Evolutionary conservation across 2,329 filamentous ascomycete genomes (phyloP).

Genomic region (Xylariomycetidae sp.): DNA sequence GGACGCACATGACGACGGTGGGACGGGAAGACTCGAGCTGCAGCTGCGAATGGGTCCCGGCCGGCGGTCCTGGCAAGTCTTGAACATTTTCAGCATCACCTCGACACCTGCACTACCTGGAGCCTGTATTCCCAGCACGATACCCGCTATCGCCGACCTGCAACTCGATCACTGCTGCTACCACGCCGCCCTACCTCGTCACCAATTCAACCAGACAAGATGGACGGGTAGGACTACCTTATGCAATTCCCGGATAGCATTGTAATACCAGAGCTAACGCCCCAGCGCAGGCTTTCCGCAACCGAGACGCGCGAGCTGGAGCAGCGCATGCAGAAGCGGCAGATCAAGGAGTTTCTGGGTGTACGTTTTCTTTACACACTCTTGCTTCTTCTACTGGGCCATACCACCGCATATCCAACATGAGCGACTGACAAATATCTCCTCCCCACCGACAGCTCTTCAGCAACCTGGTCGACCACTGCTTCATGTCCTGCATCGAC

Average conservation of each 20-base stretch:
- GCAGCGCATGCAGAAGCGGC: conserved; percentile 91
- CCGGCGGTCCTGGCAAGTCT: no score
- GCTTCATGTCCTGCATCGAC: conserved; percentile 95
- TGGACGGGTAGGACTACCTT: conserved; percentile 21
- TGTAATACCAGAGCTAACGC: conserved; percentile 4
- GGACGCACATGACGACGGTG: no score
- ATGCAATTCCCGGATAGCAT: not conserved
- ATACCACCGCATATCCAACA: no score
- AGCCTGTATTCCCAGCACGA: no score
- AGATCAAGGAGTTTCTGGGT: conserved; percentile 98
- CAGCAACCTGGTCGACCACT: conserved; percentile 70
- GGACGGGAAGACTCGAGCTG: no score
- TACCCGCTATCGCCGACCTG: no score
- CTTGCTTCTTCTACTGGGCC: not conserved
- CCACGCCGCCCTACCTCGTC: no score
- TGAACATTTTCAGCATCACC: no score
- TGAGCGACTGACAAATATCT: no score
- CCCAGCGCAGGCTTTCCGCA: conserved; percentile 54
- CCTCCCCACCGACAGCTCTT: conserved; percentile 39
- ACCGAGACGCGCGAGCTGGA: conserved; percentile 90
- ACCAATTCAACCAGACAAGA: conserved; percentile 9
- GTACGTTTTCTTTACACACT: conserved; percentile 50
- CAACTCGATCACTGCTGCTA: no score
- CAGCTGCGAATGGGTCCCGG: no score
- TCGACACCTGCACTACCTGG: no score